These are phyloP conservation scores for Botryotinia calthae DNA, from an alignment of 2,329 filamentous ascomycete genomes.

Conservation along the genomic window DNA sequence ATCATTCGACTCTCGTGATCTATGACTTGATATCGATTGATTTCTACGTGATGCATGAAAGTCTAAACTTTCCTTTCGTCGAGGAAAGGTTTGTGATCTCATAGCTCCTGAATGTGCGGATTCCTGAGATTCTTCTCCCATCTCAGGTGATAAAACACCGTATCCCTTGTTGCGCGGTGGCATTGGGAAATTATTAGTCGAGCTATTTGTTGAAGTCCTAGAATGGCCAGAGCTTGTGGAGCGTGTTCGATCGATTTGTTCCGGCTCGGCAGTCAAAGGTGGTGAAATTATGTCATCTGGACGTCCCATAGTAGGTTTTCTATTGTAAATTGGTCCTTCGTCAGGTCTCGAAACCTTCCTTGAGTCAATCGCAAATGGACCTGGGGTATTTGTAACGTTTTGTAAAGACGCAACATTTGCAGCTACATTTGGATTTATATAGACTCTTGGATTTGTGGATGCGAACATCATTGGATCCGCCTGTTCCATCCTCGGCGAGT, in stretches of 20 bases:
- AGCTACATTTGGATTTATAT: constrained; percentile 47
- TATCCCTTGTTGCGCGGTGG: constrained; percentile 51
- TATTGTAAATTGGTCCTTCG: constrained; percentile 35
- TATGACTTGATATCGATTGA: not conserved
- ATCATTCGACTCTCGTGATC: constrained; percentile 12
- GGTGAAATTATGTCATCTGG: constrained; percentile 23
- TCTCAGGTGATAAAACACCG: constrained; percentile 49
- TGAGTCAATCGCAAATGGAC: constrained; percentile 58
- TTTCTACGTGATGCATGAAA: not conserved
- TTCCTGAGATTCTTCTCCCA: constrained; percentile 42
- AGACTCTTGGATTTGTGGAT: not conserved
- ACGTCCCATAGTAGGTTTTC: constrained; percentile 29
- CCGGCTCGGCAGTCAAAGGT: constrained; percentile 18
- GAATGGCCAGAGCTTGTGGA: constrained; percentile 32
- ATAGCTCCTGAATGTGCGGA: constrained; percentile 37
- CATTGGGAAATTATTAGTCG: constrained; percentile 27
- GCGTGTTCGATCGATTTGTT: constrained; percentile 24
- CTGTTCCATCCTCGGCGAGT: constrained; percentile 33
- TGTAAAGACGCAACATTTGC: constrained; percentile 51
- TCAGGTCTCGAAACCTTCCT: constrained; percentile 30
- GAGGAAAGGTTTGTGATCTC: constrained; percentile 39
- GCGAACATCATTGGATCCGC: constrained; percentile 45
- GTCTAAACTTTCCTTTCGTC: constrained; percentile 27
- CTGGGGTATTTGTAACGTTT: constrained; percentile 62
- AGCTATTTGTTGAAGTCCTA: constrained; percentile 30